Evolutionary conservation across 148 eudicot species (phyloP).

Genomic region (Selenicereus undatus): DNA sequence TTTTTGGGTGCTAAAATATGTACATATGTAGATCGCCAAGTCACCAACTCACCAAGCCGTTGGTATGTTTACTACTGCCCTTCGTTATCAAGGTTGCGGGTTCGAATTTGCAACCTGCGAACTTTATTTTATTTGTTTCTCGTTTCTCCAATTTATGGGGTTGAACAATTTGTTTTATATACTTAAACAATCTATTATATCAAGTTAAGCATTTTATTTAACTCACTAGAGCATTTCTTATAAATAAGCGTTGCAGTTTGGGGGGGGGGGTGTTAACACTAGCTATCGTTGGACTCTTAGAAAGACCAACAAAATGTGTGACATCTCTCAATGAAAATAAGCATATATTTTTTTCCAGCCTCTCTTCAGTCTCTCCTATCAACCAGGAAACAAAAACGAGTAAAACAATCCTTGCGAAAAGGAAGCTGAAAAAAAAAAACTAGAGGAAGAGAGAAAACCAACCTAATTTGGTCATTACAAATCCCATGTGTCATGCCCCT

Average conservation of each 20-base stretch:
- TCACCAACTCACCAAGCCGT: no score
- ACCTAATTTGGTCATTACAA: slow-evolving; percentile 28
- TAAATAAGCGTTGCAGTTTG: no score
- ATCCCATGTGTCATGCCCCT: slow-evolving; percentile 21
- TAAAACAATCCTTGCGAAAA: slow-evolving; percentile 18
- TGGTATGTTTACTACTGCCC: no score
- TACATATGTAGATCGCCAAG: no score
- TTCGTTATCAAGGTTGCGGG: no score
- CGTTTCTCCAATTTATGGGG: no score
- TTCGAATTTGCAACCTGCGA: no score
- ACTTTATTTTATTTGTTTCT: no score
- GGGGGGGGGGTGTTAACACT: background rate
- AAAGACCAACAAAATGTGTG: background rate
- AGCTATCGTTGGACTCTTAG: background rate
- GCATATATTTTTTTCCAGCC: background rate
- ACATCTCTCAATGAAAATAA: background rate
- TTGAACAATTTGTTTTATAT: background rate
- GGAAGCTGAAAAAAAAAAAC: slow-evolving; percentile 2
- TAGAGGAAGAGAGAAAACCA: slow-evolving; percentile 16
- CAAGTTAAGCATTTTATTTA: background rate
- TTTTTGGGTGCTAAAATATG: no score
- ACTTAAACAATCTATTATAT: no score
- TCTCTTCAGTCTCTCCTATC: slow-evolving; percentile 3
- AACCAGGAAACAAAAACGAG: slow-evolving; percentile 20
- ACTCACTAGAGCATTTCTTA: no score